Evolutionary conservation across 139 green algal species (phyloP).

Genomic region (Coccomyxa sp.): DNA sequence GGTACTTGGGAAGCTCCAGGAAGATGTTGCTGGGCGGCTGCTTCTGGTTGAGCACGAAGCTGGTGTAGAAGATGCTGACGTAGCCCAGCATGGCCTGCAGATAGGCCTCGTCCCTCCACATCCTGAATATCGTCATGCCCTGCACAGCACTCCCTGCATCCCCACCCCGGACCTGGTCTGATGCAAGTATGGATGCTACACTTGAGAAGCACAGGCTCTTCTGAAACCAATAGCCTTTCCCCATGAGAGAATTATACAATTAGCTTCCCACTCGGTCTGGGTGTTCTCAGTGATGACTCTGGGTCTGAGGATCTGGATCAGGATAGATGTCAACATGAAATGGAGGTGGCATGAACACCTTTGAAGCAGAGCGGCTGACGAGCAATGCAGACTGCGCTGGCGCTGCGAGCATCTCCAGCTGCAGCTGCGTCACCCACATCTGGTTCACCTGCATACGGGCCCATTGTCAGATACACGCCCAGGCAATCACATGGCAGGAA

Average conservation of each 20-base stretch:
- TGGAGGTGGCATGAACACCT: too few relatives aligned
- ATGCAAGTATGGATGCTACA: too few relatives aligned
- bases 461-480: neutral
- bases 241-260: neutral
- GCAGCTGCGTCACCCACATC: constrained; percentile 71
- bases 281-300: too few relatives aligned
- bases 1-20: constrained; percentile 28
- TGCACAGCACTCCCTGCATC: too few relatives aligned
- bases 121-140: constrained; percentile 51
- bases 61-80: constrained; percentile 30
- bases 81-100: constrained; percentile 44
- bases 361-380: constrained; percentile 53
- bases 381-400: constrained; percentile 42
- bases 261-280: neutral
- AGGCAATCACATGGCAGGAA: neutral
- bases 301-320: too few relatives aligned
- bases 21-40: constrained; percentile 30
- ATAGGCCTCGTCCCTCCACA: constrained; percentile 43
- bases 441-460: constrained; percentile 23
- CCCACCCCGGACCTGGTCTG: too few relatives aligned
- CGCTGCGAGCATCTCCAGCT: constrained; percentile 64
- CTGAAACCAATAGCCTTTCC: neutral
- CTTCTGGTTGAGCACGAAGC: constrained; percentile 10
- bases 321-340: too few relatives aligned
- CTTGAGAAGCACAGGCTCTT: neutral